Evolutionary conservation across 805 yeast genomes (phyloP), one percentile per base, ranked within the genome.

Genomic region (Saturnispora ahearnii): DNA sequence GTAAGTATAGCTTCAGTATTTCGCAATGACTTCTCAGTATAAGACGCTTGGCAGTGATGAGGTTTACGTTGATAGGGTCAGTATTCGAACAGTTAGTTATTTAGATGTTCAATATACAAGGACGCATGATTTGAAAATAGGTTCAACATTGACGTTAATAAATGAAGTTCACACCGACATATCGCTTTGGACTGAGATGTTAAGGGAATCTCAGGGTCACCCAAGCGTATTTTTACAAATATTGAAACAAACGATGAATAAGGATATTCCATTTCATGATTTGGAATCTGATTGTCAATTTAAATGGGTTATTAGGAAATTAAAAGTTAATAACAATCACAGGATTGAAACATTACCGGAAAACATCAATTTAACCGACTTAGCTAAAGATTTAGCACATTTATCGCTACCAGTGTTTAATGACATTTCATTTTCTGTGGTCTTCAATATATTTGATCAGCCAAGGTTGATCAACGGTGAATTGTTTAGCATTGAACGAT

Each of bases 261-360:
- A 24, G 13, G 34, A 41, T 4, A 13, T 47, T 18, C 41, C 26
- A 13, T 47, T 30, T 33, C 50, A 47, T n/a, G 50, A 47, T 32
- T 13, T 33, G 8, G 36, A 47, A 15, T 18, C 38, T 6, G 24
- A 30, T 13, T 41, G 45, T 38, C 49, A 43, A 12, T 46, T 44
- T 32, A 22, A 36, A 12, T 53, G 56, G 56, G 51, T 51, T 30
- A 43, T 46, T 6, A 38, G 30, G 11, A 53, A 51, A 12, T 28
- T 53, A 21, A 44, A 33, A 12, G 18, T 37, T 6, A 18, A 40
- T 13, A 26, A 36, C 3, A 44, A 38, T 10, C 56, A 53, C 30
- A 15, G 56, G 12, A 45, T 53, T 29, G 56, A 53, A 30, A 44
- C 45, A 40, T 29, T 53, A 21, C 53, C 56, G 5, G 42, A 31